phyloP scores from a whole-genome alignment of 106 monocot genomes.

The Phalaenopsis equestris region DNA sequence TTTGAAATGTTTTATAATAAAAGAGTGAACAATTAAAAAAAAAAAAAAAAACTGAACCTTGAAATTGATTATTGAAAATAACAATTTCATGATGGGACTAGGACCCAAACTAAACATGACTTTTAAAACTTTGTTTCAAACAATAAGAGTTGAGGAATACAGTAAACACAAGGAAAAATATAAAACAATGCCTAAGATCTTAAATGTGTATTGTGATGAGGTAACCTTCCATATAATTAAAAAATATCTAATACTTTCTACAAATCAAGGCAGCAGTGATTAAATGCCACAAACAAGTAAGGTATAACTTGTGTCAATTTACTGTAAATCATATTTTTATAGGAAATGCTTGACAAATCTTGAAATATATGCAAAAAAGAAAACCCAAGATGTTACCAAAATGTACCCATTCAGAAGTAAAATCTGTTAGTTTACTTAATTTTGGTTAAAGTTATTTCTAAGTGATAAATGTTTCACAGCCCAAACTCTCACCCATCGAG shows the following conservation, averaged over 20 bases:
- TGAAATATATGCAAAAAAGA: neutral
- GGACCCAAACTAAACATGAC: too few species aligned
- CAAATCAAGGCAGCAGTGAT: neutral
- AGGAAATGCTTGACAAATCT: neutral
- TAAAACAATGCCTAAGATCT: neutral
- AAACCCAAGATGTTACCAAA: neutral
- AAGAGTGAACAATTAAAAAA: too few species aligned
- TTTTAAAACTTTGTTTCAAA: neutral
- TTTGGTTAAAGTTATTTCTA: too few species aligned
- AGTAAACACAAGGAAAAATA: neutral
- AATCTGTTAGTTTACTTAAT: neutral
- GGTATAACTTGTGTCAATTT: neutral
- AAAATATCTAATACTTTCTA: neutral
- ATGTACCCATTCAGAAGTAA: neutral
- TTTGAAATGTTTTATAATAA: too few species aligned
- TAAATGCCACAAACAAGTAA: neutral
- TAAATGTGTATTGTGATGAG: neutral
- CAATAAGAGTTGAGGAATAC: neutral
- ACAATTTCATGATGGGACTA: too few species aligned
- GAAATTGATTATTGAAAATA: too few species aligned
- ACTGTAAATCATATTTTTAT: neutral
- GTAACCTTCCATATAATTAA: neutral
- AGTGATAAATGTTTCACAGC: too few species aligned
- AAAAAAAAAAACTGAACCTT: too few species aligned
- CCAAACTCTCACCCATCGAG: too few species aligned